phyloP scores from a whole-genome alignment of 768 basidiomycete genomes.

The Leccinum rimulosum region DNA sequence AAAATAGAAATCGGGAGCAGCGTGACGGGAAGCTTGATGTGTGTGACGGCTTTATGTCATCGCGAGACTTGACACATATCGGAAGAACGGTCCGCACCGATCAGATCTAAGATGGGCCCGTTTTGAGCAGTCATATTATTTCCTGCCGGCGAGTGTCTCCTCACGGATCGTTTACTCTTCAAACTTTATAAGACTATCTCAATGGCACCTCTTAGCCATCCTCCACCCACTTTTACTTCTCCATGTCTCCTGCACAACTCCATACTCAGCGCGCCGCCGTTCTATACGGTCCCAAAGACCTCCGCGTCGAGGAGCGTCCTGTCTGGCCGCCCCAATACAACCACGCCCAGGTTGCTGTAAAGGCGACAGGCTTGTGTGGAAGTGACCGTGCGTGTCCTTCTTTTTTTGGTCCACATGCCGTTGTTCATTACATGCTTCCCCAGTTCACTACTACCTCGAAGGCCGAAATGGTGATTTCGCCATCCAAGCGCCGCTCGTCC shows the following conservation, averaged over 20 bases:
- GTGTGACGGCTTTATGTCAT: constrained; percentile 31
- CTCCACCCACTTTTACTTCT: constrained; percentile 17
- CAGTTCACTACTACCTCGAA: constrained; percentile 89
- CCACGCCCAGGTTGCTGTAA: constrained; percentile 77
- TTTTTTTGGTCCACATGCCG: neutral
- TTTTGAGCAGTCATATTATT: constrained; percentile 24
- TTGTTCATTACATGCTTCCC: constrained; percentile 2
- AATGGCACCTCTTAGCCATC: constrained; percentile 26
- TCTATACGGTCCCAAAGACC: constrained; percentile 79
- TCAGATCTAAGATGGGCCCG: constrained; percentile 15
- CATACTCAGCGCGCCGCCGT: constrained; percentile 69
- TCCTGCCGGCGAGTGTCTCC: constrained; percentile 21
- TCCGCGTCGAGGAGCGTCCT: constrained; percentile 73
- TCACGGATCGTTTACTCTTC: constrained; percentile 30
- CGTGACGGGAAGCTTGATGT: constrained; percentile 20
- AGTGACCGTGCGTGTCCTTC: constrained; percentile 58
- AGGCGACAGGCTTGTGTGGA: constrained; percentile 89
- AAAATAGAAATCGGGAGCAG: constrained; percentile 25
- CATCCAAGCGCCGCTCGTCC: constrained; percentile 79
- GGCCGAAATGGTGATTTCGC: constrained; percentile 93
- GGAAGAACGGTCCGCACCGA: constrained; percentile 33
- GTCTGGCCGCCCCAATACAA: constrained; percentile 68
- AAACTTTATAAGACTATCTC: constrained; percentile 33
- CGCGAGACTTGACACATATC: constrained; percentile 20
- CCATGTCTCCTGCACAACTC: constrained; percentile 48